Percentiles rank a stretch among this genome's conserved stretches.
Evolutionary conservation across 1,284 basidiomycete species (phyloP).

Genomic region (Fomes fomentarius): DNA sequence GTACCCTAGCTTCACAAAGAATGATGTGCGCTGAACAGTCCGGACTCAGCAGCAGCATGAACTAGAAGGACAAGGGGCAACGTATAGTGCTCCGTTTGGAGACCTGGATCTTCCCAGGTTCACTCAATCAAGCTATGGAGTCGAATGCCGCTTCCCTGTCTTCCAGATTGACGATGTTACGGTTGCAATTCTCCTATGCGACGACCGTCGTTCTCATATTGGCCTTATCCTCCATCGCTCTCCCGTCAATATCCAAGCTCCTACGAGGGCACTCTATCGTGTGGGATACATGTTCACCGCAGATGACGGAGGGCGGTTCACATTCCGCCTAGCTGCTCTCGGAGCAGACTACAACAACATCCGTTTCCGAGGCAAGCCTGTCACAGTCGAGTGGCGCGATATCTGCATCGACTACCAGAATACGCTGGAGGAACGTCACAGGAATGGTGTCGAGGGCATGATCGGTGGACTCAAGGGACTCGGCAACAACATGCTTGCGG

Average conservation of each 20-base stretch:
- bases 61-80: neutral
- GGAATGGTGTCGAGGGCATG: neutral
- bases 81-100: neutral
- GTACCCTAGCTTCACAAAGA: too few relatives aligned
- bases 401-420: slow-evolving; percentile 6
- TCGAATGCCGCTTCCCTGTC: slow-evolving; percentile 3
- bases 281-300: neutral
- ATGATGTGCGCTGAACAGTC: too few relatives aligned
- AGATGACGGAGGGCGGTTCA: neutral
- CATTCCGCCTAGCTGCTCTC: neutral
- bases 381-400: slow-evolving; percentile 6
- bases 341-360: slow-evolving; percentile 1
- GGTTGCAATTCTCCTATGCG: slow-evolving; percentile 3
- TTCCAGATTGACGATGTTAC: neutral
- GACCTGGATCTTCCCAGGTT: neutral
- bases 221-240: slow-evolving; percentile 6
- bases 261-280: neutral
- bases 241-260: neutral
- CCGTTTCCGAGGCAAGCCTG: neutral
- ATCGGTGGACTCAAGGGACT: neutral
- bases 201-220: neutral
- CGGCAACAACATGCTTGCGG: neutral
- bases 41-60: neutral
- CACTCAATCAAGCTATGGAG: neutral
- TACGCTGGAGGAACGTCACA: neutral